Percentiles rank a stretch among this genome's conserved stretches.
Evolutionary conservation across 1,284 basidiomycete genomes (phyloP).

Genomic region (Gymnopus androsaceus): DNA sequence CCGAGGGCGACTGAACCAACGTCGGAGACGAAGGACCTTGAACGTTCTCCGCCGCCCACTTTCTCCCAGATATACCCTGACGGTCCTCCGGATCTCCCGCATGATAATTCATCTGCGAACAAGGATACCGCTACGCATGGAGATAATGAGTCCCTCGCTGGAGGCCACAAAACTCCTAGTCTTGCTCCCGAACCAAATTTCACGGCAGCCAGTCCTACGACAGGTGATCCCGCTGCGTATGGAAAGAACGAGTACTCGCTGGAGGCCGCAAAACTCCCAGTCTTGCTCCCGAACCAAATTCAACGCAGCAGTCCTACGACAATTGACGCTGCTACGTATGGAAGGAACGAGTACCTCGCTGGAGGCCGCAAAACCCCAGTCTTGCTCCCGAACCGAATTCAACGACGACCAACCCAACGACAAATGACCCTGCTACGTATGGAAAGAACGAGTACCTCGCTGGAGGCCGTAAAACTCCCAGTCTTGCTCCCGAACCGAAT

Average conservation of each 20-base stretch:
- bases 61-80: constrained; percentile 10
- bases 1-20: background rate
- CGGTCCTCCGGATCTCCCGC: background rate
- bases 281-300: no score
- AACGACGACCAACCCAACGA: background rate
- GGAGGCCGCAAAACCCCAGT: background rate
- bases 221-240: background rate
- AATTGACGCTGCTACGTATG: background rate
- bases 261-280: background rate
- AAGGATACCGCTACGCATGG: background rate
- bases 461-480: background rate
- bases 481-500: background rate
- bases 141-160: background rate
- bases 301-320: background rate
- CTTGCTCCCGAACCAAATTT: no score
- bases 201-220: background rate
- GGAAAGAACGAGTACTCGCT: background rate
- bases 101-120: background rate
- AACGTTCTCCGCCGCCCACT: constrained; percentile 3
- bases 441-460: background rate
- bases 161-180: background rate
- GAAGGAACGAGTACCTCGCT: background rate
- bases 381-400: background rate
- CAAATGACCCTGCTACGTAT: background rate
- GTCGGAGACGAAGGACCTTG: background rate